phyloP scores from a whole-genome alignment of 768 basidiomycete genomes.

The Lactarius hengduanensis region DNA sequence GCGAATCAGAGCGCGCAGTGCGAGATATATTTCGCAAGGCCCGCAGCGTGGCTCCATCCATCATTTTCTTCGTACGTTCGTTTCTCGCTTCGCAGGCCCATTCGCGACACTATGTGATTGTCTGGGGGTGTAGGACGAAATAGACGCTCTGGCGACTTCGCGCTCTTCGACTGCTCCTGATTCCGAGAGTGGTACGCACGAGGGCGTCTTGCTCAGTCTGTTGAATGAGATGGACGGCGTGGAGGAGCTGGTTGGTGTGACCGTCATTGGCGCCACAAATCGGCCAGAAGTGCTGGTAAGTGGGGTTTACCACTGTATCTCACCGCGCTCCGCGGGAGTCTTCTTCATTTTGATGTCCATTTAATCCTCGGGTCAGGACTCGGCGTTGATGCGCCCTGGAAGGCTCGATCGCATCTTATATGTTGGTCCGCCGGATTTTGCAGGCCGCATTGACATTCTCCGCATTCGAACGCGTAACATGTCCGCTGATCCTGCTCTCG shows the following conservation, averaged over 20 bases:
- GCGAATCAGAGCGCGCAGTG: constrained; percentile 94
- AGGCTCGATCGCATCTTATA: constrained; percentile 92
- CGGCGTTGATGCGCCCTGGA: constrained; percentile 93
- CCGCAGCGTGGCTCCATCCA: constrained; percentile 88
- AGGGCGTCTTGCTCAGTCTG: constrained; percentile 89
- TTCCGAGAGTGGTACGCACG: constrained; percentile 57
- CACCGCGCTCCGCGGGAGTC: not conserved
- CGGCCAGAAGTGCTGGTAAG: constrained; percentile 67
- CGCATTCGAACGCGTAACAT: constrained; percentile 73
- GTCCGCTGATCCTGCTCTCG: constrained; percentile 71
- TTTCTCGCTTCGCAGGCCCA: not conserved
- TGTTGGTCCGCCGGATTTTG: constrained; percentile 86
- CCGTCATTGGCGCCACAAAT: constrained; percentile 94
- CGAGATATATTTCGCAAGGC: constrained; percentile 96
- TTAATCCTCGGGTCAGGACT: constrained; percentile 55
- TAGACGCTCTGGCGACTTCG: constrained; percentile 88
- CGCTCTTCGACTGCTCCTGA: constrained; percentile 48
- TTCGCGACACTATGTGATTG: constrained; percentile 3
- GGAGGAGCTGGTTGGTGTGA: constrained; percentile 92
- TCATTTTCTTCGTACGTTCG: constrained; percentile 87
- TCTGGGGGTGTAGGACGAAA: constrained; percentile 76
- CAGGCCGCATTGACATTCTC: constrained; percentile 82
- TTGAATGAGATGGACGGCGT: constrained; percentile 99
- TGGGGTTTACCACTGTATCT: constrained; percentile 46
- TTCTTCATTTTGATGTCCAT: constrained; percentile 2